A percentile compares a stretch with the other conserved stretches of the same genome.
Evolutionary conservation across 495 filamentous ascomycete species (phyloP).

Genomic region (Cercophora scortea): DNA sequence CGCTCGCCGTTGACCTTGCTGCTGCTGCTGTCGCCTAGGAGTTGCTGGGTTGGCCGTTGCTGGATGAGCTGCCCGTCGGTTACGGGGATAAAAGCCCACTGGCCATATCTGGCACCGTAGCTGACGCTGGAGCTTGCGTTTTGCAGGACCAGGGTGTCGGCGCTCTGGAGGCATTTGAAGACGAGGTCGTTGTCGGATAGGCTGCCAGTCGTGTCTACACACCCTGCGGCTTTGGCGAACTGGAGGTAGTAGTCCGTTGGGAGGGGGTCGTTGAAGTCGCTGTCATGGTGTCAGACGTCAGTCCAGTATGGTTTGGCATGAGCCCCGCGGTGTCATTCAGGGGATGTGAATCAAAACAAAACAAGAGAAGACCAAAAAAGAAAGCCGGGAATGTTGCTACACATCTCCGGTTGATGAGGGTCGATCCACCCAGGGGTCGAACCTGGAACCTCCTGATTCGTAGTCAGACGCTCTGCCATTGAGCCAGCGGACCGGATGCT

Average conservation of each 20-base stretch:
- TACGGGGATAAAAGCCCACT: slow-evolving; percentile 57
- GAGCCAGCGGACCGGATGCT: no score
- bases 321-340: no score
- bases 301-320: no score
- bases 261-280: slow-evolving; percentile 40
- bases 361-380: not conserved
- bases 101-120: slow-evolving; percentile 27
- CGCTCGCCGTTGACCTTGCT: slow-evolving; percentile 24
- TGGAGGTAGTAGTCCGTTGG: slow-evolving; percentile 47
- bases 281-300: slow-evolving; percentile 14
- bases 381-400: not conserved
- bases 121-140: slow-evolving; percentile 47
- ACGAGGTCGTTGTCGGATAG: slow-evolving; percentile 8
- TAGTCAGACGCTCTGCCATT: no score
- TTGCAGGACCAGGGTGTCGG: slow-evolving; percentile 44
- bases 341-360: not conserved
- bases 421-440: no score
- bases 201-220: slow-evolving; percentile 22
- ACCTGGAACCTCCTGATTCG: no score
- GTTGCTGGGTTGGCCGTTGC: slow-evolving; percentile 44
- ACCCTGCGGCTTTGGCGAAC: slow-evolving; percentile 48
- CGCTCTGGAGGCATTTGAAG: slow-evolving; percentile 24
- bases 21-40: slow-evolving; percentile 29
- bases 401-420: not conserved
- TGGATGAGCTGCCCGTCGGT: slow-evolving; percentile 52